Conservation (phyloP, 257 asterid species). For the Solanum sparsipilum region DNA sequence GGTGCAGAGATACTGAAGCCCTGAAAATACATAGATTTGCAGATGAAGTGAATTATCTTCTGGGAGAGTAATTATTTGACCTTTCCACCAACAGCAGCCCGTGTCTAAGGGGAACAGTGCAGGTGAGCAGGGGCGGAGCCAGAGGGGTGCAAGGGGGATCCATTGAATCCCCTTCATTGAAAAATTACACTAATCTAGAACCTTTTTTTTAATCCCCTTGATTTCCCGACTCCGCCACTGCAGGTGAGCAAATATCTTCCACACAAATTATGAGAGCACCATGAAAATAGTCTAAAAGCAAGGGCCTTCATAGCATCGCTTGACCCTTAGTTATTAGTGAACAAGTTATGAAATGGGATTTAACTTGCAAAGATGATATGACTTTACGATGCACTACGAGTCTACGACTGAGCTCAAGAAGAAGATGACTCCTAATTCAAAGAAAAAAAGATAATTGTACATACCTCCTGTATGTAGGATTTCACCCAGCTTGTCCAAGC, state of each 20-base stretch:
- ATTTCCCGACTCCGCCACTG: too few relatives aligned
- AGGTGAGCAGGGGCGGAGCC: background rate
- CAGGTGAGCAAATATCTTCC: background rate
- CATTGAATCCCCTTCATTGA: too few relatives aligned
- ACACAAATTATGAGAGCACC: background rate
- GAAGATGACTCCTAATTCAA: background rate
- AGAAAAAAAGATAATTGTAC: background rate
- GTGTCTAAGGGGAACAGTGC: background rate
- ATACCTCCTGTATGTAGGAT: slow-evolving; percentile 78
- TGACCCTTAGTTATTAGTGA: background rate
- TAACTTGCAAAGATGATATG: background rate
- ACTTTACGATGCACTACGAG: background rate
- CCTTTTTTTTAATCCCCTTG: too few relatives aligned
- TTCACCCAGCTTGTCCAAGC: slow-evolving; percentile 94
- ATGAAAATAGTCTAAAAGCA: background rate
- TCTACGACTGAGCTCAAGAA: background rate
- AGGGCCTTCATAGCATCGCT: background rate
- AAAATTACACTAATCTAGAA: too few relatives aligned
- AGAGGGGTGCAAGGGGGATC: too few relatives aligned
- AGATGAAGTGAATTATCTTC: background rate
- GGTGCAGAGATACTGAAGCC: too few relatives aligned
- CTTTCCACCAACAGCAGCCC: background rate
- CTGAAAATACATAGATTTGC: too few relatives aligned
- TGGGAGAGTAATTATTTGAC: background rate
- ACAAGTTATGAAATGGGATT: background rate